Evolutionary conservation across 805 yeast genomes (phyloP).

Genomic region (Candida maesae): DNA sequence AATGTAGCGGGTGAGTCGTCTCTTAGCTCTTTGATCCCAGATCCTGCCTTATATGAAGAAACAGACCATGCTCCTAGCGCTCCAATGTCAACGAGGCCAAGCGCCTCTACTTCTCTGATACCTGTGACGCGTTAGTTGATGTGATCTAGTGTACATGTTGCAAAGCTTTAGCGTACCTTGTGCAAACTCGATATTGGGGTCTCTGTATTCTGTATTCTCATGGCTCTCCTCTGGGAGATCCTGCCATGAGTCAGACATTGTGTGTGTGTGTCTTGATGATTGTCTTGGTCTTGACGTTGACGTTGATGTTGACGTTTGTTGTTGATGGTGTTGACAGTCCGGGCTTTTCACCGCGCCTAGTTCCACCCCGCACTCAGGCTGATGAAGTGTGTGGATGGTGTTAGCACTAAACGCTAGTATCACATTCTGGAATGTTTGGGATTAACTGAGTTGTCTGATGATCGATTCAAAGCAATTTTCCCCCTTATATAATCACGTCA

Average conservation of each 20-base stretch:
- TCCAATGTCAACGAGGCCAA: conserved; percentile 71
- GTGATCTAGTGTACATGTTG: conserved; percentile 1
- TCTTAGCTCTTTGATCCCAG: conserved; percentile 65
- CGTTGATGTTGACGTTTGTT: too few species aligned
- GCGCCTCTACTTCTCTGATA: conserved; percentile 49
- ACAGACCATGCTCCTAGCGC: conserved; percentile 81
- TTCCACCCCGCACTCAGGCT: too few species aligned
- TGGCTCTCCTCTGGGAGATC: conserved; percentile 22
- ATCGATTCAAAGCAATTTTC: too few species aligned
- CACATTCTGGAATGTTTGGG: too few species aligned
- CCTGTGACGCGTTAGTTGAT: conserved; percentile 31
- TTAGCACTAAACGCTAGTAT: too few species aligned
- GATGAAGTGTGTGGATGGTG: too few species aligned
- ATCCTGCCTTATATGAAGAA: conserved; percentile 70
- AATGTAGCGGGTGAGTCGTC: conserved; percentile 67
- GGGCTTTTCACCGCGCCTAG: too few species aligned
- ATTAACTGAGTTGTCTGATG: too few species aligned
- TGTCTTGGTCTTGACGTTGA: too few species aligned
- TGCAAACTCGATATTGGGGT: conserved; percentile 13
- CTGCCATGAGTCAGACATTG: conserved; percentile 31
- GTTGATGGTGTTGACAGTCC: background rate
- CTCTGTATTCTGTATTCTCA: conserved; percentile 8
- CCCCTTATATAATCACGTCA: too few species aligned
- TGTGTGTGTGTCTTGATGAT: too few species aligned
- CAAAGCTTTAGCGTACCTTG: conserved; percentile 18